Base-by-base conservation (phyloP, 345 rosid species). In the Eucalyptus brandiana region DNA sequence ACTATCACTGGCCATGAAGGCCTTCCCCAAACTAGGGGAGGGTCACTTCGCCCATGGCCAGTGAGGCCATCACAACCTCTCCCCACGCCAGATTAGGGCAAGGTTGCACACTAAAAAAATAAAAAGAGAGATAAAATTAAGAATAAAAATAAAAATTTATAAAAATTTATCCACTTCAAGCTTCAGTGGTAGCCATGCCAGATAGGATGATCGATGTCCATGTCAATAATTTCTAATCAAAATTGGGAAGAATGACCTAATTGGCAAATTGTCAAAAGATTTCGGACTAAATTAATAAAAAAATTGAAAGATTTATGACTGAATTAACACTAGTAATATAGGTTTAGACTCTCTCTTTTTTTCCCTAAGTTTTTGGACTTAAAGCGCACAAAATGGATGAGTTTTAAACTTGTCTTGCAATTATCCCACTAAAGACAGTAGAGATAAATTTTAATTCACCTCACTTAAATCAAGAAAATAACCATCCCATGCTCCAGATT, bases 131-230 rank as follows among this genome's bases (percentile, higher is more conserved):
- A 51, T 3, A 16, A 51, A 12, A 48, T 4, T 12, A 53, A 18
- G 8, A 47, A 47, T 47, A 45, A 45, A 53, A 8, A 21, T 8
- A 4, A 56, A 23, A 54, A 56, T 0, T 53, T 19, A 53, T 8
- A 54, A 56, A 56, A 56, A 23, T 4, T 56, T 9, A 23, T 56
- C 30, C 30, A 56, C 30, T 23, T 56, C 1, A 56, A 0, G 24
- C 30, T 23, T 56, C 1, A 56, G 0, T 0, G 6, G 1, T 13
- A 56, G 0, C 24, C 30, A 23, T 24, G 13, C 3, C 3, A 2
- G 1, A 23, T 56, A 1, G 3, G 26, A 53, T 53, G 2, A 56
- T 24, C 1, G 2, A 0, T 1, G 1, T 56, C 2, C 30, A 56
- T 24, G 6, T 56, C 0, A 56, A 4, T 9, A 56, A 56, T 56